Evolutionary conservation across 2,329 filamentous ascomycete species (phyloP), one percentile per base, ranked within the genome.

Genomic region (Aspergillus carbonarius): DNA sequence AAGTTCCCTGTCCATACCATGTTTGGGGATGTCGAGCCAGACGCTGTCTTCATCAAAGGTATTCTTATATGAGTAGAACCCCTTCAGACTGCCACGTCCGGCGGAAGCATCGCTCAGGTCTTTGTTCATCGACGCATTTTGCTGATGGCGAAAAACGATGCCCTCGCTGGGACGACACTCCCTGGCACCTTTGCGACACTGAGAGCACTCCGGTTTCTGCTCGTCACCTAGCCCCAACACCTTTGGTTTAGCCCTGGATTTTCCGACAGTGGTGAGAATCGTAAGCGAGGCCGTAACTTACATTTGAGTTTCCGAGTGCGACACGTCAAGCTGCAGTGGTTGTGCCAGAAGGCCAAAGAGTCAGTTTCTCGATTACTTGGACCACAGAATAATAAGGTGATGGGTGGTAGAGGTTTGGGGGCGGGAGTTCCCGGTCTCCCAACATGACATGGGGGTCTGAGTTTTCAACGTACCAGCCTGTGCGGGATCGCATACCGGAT

Each of bases 51-150:
- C 79, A 58, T 82, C 78, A 66, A 88, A 88, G 2, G 85, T 87
- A 72, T 88, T 85, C 68, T 85, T 86, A 72, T 88, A 88, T 23
- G 84, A 84, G 69, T 87, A 88, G 70, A 88, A 88, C 17, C 83
- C 81, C 60, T 83, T 84, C 60, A 88, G 73, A 51, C 76, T 78
- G 35, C 78, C 80, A 44, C 74, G 72, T 13, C 68, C 72, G 58
- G 70, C 69, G 5, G 70, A 68, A 10, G 68, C 64, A 13, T 79
- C 76, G 46, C 78, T 76, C 13, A 75, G 74, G 37, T 71, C 68
- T 50, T 82, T 81, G 59, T 88, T 88, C 85, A 88, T 86, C 18
- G 85, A 87, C 30, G 85, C 85, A 80, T 88, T 88, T 73, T 88
- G 86, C 68, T 88, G 85, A 71, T 89, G 86, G 56, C 86, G 83